A percentile compares a stretch with the other conserved stretches of the same genome.
Evolutionary conservation across 257 asterid genomes (phyloP).

Genomic region (Paulownia fortunei): DNA sequence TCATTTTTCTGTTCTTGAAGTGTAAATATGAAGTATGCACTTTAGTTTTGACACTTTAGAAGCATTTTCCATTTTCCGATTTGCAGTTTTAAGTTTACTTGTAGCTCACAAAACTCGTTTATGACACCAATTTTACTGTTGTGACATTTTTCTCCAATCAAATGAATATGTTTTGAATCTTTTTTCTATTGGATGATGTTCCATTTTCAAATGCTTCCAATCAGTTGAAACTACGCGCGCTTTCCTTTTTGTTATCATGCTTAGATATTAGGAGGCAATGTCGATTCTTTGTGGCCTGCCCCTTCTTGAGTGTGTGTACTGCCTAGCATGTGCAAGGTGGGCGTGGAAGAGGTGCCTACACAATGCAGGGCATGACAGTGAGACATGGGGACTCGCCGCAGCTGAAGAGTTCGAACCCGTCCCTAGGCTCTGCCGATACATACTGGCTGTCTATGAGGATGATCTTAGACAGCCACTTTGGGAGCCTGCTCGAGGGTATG

Average conservation of each 20-base stretch:
- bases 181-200: background rate
- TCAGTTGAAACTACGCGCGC: background rate
- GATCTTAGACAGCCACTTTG: conserved; percentile 63
- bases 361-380: conserved; percentile 78
- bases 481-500: conserved; percentile 79
- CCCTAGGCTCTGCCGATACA: conserved; percentile 82
- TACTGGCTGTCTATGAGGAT: conserved; percentile 73
- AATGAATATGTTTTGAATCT: conserved; percentile 9
- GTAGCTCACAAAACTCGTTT: background rate
- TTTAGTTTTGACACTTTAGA: background rate
- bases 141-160: conserved; percentile 15
- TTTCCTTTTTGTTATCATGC: conserved; percentile 13
- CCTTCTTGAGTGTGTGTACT: conserved; percentile 76
- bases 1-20: background rate
- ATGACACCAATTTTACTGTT: background rate
- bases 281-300: conserved; percentile 82
- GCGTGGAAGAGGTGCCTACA: conserved; percentile 86
- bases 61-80: conserved; percentile 8
- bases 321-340: conserved; percentile 83
- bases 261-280: conserved; percentile 47
- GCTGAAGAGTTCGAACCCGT: conserved; percentile 79
- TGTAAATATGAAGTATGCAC: conserved; percentile 11
- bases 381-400: conserved; percentile 67
- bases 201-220: background rate
- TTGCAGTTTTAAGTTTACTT: background rate